Evolutionary conservation across 1,139 yeast genomes (phyloP).

Genomic region (Chernovozyma sophiae-reginae): DNA sequence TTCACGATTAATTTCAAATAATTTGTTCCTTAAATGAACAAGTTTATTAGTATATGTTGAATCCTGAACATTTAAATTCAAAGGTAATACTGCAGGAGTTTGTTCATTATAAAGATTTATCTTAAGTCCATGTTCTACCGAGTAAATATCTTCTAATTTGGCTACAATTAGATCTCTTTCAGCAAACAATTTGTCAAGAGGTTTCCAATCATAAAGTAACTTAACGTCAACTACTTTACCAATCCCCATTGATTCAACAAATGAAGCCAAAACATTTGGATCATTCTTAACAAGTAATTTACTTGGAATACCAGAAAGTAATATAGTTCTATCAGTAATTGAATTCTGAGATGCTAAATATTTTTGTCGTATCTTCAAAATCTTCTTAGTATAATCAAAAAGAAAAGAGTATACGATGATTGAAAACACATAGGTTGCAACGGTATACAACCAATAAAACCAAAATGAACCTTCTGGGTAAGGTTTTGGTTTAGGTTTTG

Average conservation of each 20-base stretch:
- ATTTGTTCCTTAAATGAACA: slow-evolving; percentile 4
- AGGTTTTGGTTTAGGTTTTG: not conserved
- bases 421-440: slow-evolving; percentile 84
- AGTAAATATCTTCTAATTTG: slow-evolving; percentile 43
- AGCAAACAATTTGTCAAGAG: slow-evolving; percentile 39
- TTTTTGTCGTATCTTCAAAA: slow-evolving; percentile 73
- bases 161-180: slow-evolving; percentile 30
- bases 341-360: slow-evolving; percentile 87
- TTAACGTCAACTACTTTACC: slow-evolving; percentile 56
- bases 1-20: slow-evolving; percentile 20
- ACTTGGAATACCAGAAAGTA: slow-evolving; percentile 78
- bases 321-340: slow-evolving; percentile 86
- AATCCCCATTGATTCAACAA: slow-evolving; percentile 58
- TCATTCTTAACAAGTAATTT: slow-evolving; percentile 37
- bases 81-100: slow-evolving; percentile 25
- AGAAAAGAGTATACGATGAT: slow-evolving; percentile 58
- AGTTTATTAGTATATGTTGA: slow-evolving; percentile 1
- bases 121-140: slow-evolving; percentile 42
- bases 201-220: slow-evolving; percentile 53
- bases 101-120: slow-evolving; percentile 36
- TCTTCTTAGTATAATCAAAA: slow-evolving; percentile 63
- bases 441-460: slow-evolving; percentile 73
- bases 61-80: slow-evolving; percentile 1
- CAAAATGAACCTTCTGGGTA: slow-evolving; percentile 7
- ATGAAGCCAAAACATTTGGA: slow-evolving; percentile 40